Conservation (phyloP, 2,329 filamentous ascomycete species). For the Colletotrichum kahawae region DNA sequence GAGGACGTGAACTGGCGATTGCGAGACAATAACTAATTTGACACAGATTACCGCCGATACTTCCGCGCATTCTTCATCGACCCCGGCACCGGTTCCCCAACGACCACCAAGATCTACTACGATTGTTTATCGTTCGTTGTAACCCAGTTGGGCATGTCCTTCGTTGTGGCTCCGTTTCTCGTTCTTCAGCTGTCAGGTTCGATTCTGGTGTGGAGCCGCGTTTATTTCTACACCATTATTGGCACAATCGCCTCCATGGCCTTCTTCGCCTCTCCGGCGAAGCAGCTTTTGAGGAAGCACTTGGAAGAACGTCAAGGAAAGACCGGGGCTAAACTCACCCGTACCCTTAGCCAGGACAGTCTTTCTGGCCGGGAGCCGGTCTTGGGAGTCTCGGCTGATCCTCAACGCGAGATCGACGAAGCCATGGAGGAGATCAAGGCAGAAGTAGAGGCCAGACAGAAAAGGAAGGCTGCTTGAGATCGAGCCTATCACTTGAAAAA, state of each 20-base stretch:
- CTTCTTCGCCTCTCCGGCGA: conserved; percentile 83
- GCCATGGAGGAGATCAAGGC: conserved; percentile 75
- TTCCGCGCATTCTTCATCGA: conserved; percentile 93
- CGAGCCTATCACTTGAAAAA: not conserved
- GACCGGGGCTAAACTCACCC: conserved; percentile 49
- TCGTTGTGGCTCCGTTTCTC: conserved; percentile 84
- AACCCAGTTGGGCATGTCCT: conserved; percentile 85
- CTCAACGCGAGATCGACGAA: conserved; percentile 76
- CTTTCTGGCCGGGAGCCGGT: conserved; percentile 64
- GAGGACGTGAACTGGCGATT: not conserved
- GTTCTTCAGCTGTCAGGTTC: conserved; percentile 76
- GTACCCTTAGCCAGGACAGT: conserved; percentile 63
- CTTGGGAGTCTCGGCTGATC: conserved; percentile 80
- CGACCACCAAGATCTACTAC: conserved; percentile 81
- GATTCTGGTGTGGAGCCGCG: conserved; percentile 77
- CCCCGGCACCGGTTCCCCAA: conserved; percentile 71
- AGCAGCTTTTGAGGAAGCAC: conserved; percentile 59
- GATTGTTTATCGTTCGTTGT: conserved; percentile 76
- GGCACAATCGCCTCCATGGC: conserved; percentile 68
- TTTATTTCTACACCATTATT: conserved; percentile 86
- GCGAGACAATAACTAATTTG: conserved; percentile 22
- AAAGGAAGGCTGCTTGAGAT: conserved; percentile 17
- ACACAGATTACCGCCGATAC: conserved; percentile 82
- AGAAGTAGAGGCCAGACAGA: conserved; percentile 65
- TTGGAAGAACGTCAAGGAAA: conserved; percentile 63